phyloP scores from a whole-genome alignment of 2,329 filamentous ascomycete genomes.

The Lachnellula cervina region DNA sequence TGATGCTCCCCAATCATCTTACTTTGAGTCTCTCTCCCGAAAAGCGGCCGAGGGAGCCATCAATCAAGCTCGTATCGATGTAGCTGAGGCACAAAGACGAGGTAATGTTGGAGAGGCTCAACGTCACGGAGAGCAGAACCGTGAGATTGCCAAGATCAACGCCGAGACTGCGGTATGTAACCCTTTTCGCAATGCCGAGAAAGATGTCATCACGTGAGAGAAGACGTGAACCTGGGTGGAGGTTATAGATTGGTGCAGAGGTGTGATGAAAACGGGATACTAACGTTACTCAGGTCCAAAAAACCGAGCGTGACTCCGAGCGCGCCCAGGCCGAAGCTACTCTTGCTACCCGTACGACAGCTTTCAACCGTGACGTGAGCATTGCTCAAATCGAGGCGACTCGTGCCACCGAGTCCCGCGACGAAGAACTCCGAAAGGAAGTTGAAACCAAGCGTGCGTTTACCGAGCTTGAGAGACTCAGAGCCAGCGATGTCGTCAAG shows the following conservation, averaged over 20 bases:
- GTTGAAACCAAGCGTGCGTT: slow-evolving; percentile 74
- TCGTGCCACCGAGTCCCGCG: slow-evolving; percentile 67
- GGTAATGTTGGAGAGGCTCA: slow-evolving; percentile 74
- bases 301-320: slow-evolving; percentile 79
- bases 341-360: slow-evolving; percentile 67
- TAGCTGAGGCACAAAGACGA: slow-evolving; percentile 57
- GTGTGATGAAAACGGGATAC: background rate
- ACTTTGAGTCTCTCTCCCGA: slow-evolving; percentile 75
- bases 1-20: slow-evolving; percentile 75
- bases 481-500: slow-evolving; percentile 73
- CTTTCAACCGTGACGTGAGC: slow-evolving; percentile 68
- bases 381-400: slow-evolving; percentile 70
- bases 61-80: slow-evolving; percentile 70
- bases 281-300: slow-evolving; percentile 69
- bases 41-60: slow-evolving; percentile 83
- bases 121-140: slow-evolving; percentile 74
- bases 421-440: slow-evolving; percentile 74
- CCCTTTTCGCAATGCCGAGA: no score
- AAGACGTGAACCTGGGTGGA: slow-evolving; percentile 59
- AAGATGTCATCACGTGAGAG: slow-evolving; percentile 37
- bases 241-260: no score
- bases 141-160: slow-evolving; percentile 83
- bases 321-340: slow-evolving; percentile 74
- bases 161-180: slow-evolving; percentile 67
- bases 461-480: slow-evolving; percentile 74